Conservation (phyloP, 768 basidiomycete genomes). For the Mycena leptocephala region DNA sequence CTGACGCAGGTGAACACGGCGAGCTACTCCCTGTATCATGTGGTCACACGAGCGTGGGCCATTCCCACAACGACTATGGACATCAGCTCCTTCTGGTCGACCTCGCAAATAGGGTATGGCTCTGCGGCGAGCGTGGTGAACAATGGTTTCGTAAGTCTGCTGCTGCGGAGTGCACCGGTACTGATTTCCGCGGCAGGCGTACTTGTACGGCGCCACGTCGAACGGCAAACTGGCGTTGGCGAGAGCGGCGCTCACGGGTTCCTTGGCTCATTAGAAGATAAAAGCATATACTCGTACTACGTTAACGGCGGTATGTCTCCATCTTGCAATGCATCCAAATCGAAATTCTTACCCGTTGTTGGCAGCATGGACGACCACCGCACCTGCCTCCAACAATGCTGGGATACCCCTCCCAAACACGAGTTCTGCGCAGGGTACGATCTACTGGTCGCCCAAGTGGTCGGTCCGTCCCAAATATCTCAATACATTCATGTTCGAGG, state of each 20-base stretch:
- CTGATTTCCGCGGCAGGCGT: constrained; percentile 5
- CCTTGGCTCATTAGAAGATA: constrained; percentile 16
- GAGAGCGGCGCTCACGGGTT: constrained; percentile 22
- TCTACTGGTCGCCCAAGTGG: constrained; percentile 32
- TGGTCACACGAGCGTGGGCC: not conserved
- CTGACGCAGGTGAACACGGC: constrained; percentile 3
- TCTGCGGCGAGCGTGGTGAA: constrained; percentile 21
- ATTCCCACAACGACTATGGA: constrained; percentile 16
- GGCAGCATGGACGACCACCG: constrained; percentile 23
- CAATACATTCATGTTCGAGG: not conserved
- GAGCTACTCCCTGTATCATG: constrained; percentile 25
- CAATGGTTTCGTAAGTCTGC: constrained; percentile 19
- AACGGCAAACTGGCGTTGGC: constrained; percentile 22
- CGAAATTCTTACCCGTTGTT: not conserved
- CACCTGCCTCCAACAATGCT: constrained; percentile 1
- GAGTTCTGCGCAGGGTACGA: constrained; percentile 21
- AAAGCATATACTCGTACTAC: constrained; percentile 31
- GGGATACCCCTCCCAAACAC: constrained; percentile 26
- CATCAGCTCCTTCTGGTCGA: constrained; percentile 21
- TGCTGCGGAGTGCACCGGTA: not conserved
- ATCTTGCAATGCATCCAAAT: not conserved
- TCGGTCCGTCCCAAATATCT: not conserved
- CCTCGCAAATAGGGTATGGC: constrained; percentile 31
- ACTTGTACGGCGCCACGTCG: constrained; percentile 25
- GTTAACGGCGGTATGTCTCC: constrained; percentile 30